phyloP scores from a whole-genome alignment of 2,329 filamentous ascomycete species.

The Pyricularia sp. region DNA sequence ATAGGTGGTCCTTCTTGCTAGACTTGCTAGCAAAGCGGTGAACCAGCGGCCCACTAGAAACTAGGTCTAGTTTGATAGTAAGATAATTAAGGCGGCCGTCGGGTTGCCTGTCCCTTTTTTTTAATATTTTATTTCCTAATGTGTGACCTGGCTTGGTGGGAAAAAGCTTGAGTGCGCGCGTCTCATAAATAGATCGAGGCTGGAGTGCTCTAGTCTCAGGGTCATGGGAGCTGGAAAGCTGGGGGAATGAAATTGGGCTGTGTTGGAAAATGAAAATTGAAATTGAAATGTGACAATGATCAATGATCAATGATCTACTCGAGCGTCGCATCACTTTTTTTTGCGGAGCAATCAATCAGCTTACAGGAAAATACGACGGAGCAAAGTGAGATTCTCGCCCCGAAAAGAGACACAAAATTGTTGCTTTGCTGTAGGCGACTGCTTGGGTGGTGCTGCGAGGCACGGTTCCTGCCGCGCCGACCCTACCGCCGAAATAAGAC shows the following conservation, averaged over 20 bases:
- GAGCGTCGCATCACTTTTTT: not conserved
- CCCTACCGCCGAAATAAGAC: not conserved
- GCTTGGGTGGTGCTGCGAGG: not conserved
- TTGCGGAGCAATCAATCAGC: not conserved
- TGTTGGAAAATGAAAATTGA: not conserved
- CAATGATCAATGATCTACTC: no score
- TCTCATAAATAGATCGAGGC: not conserved
- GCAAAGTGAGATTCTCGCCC: not conserved
- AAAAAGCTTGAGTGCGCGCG: not conserved
- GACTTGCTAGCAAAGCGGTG: not conserved
- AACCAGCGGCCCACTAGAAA: not conserved
- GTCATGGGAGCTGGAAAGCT: not conserved
- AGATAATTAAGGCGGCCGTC: not conserved
- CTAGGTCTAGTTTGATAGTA: not conserved
- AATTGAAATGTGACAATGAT: not conserved
- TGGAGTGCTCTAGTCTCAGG: not conserved
- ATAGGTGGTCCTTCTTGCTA: not conserved
- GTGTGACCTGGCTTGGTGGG: not conserved
- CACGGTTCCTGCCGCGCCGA: not conserved
- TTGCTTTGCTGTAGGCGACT: not conserved
- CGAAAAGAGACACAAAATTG: not conserved
- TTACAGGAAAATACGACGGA: not conserved
- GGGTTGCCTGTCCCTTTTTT: not conserved
- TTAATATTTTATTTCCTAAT: not conserved
- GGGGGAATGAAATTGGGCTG: not conserved